A percentile compares a stretch with the other conserved stretches of the same genome.
These are phyloP conservation scores for Wolfiporia cocos DNA, from an alignment of 1,284 basidiomycete genomes.

Conservation along the genomic window DNA sequence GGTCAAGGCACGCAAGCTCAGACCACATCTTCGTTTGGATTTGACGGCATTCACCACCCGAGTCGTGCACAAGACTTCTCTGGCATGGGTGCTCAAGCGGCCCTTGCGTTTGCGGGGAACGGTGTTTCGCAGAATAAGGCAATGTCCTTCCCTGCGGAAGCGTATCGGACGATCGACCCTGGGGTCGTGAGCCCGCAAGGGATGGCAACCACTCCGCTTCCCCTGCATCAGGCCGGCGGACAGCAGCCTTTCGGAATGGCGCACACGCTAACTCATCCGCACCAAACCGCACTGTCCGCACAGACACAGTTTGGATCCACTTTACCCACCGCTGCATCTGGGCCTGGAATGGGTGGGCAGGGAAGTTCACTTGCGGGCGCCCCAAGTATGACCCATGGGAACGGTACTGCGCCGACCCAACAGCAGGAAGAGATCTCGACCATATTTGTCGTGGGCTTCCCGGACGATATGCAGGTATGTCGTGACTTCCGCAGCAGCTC, in stretches of 20 bases:
- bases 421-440: constrained; percentile 89
- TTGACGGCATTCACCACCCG: constrained; percentile 23
- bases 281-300: constrained; percentile 46
- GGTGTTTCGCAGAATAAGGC: constrained; percentile 17
- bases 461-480: constrained; percentile 95
- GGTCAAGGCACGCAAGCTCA: constrained; percentile 16
- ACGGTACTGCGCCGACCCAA: constrained; percentile 19
- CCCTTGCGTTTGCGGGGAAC: constrained; percentile 16
- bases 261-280: constrained; percentile 23
- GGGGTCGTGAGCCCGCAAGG: constrained; percentile 13
- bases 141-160: constrained; percentile 17
- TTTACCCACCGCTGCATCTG: constrained; percentile 37
- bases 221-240: constrained; percentile 16
- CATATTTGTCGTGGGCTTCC: constrained; percentile 98
- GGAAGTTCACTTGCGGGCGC: constrained; percentile 15
- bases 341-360: constrained; percentile 16
- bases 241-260: constrained; percentile 27
- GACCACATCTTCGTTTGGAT: constrained; percentile 13
- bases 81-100: constrained; percentile 15
- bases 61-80: constrained; percentile 23
- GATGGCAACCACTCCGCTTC: constrained; percentile 4
- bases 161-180: constrained; percentile 15
- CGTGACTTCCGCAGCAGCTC: constrained; percentile 2
- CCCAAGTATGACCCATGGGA: constrained; percentile 23
- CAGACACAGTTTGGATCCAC: constrained; percentile 73